A percentile compares a stretch with the other conserved stretches of the same genome.
Conservation (phyloP, 768 basidiomycete species). For the Collybia sordida region DNA sequence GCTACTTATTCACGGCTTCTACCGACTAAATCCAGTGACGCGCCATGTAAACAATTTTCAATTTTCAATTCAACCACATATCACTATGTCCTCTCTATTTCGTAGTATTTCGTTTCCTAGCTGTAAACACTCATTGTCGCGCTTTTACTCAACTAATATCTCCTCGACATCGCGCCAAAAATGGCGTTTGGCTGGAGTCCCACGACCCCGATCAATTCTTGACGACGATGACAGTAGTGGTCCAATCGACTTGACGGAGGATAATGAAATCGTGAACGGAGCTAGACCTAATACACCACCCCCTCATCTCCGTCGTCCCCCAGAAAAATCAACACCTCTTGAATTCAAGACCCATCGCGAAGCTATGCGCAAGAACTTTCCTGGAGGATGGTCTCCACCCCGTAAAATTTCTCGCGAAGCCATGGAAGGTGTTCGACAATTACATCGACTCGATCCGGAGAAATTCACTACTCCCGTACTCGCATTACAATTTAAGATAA, state of each 20-base stretch:
- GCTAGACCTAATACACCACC: conserved; percentile 33
- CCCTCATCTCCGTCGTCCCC: conserved; percentile 35
- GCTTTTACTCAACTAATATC: conserved; percentile 20
- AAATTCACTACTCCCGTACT: conserved; percentile 66
- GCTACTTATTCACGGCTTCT: conserved; percentile 15
- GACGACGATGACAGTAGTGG: conserved; percentile 38
- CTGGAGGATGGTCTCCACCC: conserved; percentile 74
- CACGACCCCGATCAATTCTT: conserved; percentile 43
- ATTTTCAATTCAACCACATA: not conserved
- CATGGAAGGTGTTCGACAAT: conserved; percentile 74
- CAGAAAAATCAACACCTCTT: conserved; percentile 42
- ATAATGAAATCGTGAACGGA: conserved; percentile 49
- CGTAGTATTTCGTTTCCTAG: conserved; percentile 12
- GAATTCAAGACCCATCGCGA: conserved; percentile 52
- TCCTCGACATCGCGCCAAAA: conserved; percentile 21
- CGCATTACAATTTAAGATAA: conserved; percentile 76
- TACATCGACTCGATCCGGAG: conserved; percentile 63
- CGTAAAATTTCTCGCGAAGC: conserved; percentile 80
- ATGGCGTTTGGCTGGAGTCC: conserved; percentile 39
- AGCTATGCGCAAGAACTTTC: conserved; percentile 53
- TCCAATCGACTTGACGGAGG: conserved; percentile 49
- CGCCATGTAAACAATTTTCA: conserved; percentile 5
- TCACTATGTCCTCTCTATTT: conserved; percentile 25
- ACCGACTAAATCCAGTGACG: conserved; percentile 18
- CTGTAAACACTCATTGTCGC: conserved; percentile 15